Conservation (phyloP, 2,329 filamentous ascomycete species). For the Chaetoscypha palmicola region DNA sequence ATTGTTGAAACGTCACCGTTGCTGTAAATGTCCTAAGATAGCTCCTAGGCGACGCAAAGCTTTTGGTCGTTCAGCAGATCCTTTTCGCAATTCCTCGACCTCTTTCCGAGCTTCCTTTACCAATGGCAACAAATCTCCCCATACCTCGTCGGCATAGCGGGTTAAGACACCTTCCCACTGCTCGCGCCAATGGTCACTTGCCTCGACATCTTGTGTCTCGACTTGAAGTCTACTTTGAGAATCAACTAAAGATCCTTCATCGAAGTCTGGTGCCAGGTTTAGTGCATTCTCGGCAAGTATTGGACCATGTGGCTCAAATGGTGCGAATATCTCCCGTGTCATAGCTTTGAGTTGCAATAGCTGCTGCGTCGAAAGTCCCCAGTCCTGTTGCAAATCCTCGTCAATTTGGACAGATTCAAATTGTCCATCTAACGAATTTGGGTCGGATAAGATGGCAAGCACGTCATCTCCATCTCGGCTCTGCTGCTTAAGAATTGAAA, state of each 20-base stretch:
- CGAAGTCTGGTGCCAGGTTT: too few species aligned
- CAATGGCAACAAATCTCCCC: slow-evolving; percentile 55
- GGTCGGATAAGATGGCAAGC: slow-evolving; percentile 33
- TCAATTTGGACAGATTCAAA: slow-evolving; percentile 20
- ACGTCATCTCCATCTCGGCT: slow-evolving; percentile 36
- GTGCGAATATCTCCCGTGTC: slow-evolving; percentile 22
- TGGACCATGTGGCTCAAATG: slow-evolving; percentile 13
- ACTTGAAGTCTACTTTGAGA: too few species aligned
- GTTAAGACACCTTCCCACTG: slow-evolving; percentile 51
- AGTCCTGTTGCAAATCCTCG: slow-evolving; percentile 24
- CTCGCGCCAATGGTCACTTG: slow-evolving; percentile 39
- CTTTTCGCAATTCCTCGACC: slow-evolving; percentile 36
- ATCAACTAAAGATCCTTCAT: too few species aligned
- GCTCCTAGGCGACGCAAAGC: slow-evolving; percentile 19
- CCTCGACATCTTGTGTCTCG: slow-evolving; percentile 4
- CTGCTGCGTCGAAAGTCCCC: slow-evolving; percentile 26
- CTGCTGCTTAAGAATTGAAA: slow-evolving; percentile 23
- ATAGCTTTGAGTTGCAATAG: slow-evolving; percentile 21
- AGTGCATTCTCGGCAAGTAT: slow-evolving; percentile 17
- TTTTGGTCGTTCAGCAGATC: slow-evolving; percentile 7
- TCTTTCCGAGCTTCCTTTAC: slow-evolving; percentile 51
- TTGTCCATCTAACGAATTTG: slow-evolving; percentile 19
- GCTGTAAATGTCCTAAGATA: slow-evolving; percentile 22
- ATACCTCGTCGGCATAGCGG: slow-evolving; percentile 58
- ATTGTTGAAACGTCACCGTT: slow-evolving; percentile 9